Evolutionary conservation across 331 rosid species (phyloP), one percentile per base, ranked within the genome.

Genomic region (Acacia concinna): DNA sequence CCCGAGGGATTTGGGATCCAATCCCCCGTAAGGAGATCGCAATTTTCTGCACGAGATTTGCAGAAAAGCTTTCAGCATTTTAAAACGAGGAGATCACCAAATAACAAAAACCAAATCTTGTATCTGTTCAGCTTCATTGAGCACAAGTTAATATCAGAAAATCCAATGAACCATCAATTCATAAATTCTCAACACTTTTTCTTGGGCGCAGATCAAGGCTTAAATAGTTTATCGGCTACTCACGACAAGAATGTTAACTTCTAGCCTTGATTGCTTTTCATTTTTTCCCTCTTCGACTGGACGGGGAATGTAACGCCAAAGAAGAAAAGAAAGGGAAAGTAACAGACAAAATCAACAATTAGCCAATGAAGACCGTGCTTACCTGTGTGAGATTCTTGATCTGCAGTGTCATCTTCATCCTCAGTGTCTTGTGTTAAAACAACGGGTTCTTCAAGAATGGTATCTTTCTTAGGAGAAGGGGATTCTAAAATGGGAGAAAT

Each of bases 1-100:
- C 97, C 97, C 3, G 84, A 81, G 1, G 94, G 86, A 20, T 87
- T 86, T 15, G 87, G 94, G 13, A 93, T 75, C 99, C 99, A 96
- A 63, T 93, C 97, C 66, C 99, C 99, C 35, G 23, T 77, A 66
- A 91, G 87, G 76, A 89, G 84, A 88, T 96, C 83, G 72, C 99
- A 96, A 47, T 90, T 87, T 41, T 69, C 99, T 93, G 88, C 86
- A 71, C 68, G 17, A 66, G 41, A 28, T 9, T 25, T 67, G 43
- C 30, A 46, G 35, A 27, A 73, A 34, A 47, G 65, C 31, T 44
- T 46, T 62, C 56, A 69, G 20, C 37, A 67, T 35, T 68, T 47
- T 37, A 44, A 17, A 40, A 69, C 32, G 59, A 31, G 76, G 5
- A 13, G 35, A 41, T 15, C 25, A 51, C 4, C 20, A 46, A 67